These are phyloP conservation scores for Mrakia frigida DNA, from an alignment of 768 basidiomycete species.

Conservation along the genomic window DNA sequence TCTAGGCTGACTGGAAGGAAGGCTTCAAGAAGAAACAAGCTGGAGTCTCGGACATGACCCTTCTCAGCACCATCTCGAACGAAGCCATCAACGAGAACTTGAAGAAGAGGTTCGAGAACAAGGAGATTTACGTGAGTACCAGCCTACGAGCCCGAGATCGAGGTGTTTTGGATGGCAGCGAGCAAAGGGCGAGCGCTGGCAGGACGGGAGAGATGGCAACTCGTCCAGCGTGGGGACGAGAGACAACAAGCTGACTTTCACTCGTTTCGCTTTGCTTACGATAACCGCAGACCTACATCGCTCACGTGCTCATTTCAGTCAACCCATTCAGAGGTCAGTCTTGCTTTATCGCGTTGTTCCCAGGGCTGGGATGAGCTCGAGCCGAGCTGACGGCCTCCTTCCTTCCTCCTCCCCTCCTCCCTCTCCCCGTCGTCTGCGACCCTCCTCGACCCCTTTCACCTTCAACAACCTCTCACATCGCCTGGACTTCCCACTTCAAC, in stretches of 20 bases:
- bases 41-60: slow-evolving; percentile 97
- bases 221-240: neutral
- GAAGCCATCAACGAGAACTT: slow-evolving; percentile 97
- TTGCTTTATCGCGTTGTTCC: neutral
- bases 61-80: slow-evolving; percentile 93
- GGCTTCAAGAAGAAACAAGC: slow-evolving; percentile 99
- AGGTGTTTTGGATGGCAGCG: neutral
- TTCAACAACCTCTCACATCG: neutral
- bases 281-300: slow-evolving; percentile 72
- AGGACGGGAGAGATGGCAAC: neutral
- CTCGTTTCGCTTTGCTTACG: neutral
- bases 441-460: neutral
- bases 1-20: slow-evolving; percentile 97
- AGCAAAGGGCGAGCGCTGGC: neutral
- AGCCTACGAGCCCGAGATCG: neutral
- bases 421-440: neutral
- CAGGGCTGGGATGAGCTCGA: neutral
- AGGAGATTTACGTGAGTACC: slow-evolving; percentile 71
- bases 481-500: slow-evolving; percentile 19
- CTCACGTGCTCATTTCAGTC: slow-evolving; percentile 96
- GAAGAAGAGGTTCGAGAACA: slow-evolving; percentile 89
- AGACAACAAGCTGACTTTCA: neutral
- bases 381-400: slow-evolving; percentile 1
- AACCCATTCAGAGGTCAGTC: slow-evolving; percentile 86
- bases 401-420: neutral